Base-by-base conservation (phyloP, 2,329 filamentous ascomycete species). In the Phoma herbarum region DNA sequence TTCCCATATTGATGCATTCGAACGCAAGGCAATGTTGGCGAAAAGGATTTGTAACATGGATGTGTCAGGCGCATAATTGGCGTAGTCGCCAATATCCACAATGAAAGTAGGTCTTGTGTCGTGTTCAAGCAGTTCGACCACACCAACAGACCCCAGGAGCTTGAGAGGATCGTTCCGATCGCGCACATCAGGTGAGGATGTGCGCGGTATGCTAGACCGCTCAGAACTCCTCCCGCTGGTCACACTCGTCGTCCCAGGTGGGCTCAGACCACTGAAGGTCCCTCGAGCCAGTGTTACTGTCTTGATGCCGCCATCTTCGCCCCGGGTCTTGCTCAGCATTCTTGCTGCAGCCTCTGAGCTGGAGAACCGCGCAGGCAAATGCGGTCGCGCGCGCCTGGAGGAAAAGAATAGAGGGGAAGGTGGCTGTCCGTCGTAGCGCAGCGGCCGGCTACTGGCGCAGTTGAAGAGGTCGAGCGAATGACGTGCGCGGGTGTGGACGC, bases 71-170 rank as follows among this genome's bases (percentile, higher is more conserved):
- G 77, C 79, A 45, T 81, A 82, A 65, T 88, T 88, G n/a, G 78
- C 74, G 1, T 81, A 75, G 67, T 89, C 86, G 8, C 81, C 80
- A 49, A 91, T 77, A 68, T 94, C 90, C 31, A 94, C 81, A 41
- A 94, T 84, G 67, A 94, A 92, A 0, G 89, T 91, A 2, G 90
- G 91, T 45, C 91, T 82, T 48, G 89, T 86, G 72, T 95, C 91
- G 64, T 90, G 85, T 70, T 94, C 90, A 39, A 95, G 76, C 37
- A 94, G 79, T 73, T 94, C 91, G 20, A 89, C 77, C 10, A 92
- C 83, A 23, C 89, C 88, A 50, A 93, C 81, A 25, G 84, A 84
- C 41, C 85, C 85, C 4, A 93, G 80, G 49, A 86, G 78, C 50
- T 86, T 82, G 43, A 86, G 63, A 5, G 82, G 80, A 2, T 85